phyloP scores from a whole-genome alignment of 2,329 filamentous ascomycete genomes.

The Verticillium nonalfalfae region DNA sequence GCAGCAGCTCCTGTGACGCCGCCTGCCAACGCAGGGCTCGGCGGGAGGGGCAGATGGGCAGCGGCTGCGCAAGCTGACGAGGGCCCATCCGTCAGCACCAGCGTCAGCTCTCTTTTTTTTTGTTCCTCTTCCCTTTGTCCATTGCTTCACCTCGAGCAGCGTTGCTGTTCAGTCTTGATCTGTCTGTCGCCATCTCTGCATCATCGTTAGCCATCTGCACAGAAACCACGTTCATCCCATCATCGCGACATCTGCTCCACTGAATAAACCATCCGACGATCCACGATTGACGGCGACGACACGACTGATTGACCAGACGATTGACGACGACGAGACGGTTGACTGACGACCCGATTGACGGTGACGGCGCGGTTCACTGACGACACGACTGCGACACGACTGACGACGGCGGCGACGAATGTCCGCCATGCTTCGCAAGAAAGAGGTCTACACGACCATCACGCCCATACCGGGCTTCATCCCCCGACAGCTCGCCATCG shows the following conservation, averaged over 20 bases:
- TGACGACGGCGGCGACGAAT: too few relatives aligned
- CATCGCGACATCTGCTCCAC: too few relatives aligned
- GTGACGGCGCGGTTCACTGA: not conserved
- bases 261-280: not conserved
- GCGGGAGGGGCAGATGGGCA: not conserved
- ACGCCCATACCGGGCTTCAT: slow-evolving; percentile 66
- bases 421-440: slow-evolving; percentile 52
- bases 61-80: not conserved
- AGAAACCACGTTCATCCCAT: not conserved
- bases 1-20: not conserved
- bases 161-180: not conserved
- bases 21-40: not conserved
- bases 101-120: not conserved
- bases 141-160: not conserved
- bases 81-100: not conserved
- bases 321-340: too few relatives aligned
- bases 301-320: too few relatives aligned
- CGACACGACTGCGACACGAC: too few relatives aligned
- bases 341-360: too few relatives aligned
- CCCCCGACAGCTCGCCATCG: slow-evolving; percentile 64
- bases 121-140: not conserved
- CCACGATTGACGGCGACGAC: not conserved
- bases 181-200: not conserved
- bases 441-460: slow-evolving; percentile 60
- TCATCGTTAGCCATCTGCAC: not conserved